Evolutionary conservation across 108 stramenopile species (phyloP), one percentile per base, ranked within the genome.

Genomic region (Skeletonema potamos): DNA sequence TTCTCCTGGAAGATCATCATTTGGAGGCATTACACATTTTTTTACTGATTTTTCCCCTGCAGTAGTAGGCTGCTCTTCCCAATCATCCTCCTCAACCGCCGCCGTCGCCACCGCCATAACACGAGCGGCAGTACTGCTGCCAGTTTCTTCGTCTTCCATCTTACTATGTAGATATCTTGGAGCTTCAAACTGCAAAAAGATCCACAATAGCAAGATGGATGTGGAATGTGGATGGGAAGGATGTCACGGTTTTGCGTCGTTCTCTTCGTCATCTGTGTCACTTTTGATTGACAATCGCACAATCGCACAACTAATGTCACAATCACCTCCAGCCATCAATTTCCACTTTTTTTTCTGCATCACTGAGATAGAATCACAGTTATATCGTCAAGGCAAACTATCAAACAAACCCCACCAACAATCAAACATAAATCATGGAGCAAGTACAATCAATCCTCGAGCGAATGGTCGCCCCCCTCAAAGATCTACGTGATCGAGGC

Each of bases 361-460:
- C 30, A 6, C 4, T 32, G 30, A n/a, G n/a, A n/a, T n/a, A n/a
- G n/a, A n/a, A n/a, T n/a, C n/a, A n/a, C n/a, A n/a, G n/a, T n/a
- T n/a, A 37, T 20, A 36, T 20, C 32, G 15, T 62, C 18, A 12
- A 30, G 24, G 36, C 33, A 37, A 34, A 37, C 17, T 3, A 61
- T 18, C 3, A 36, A 20, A n/a, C 17, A 24, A 34, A 22, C 36
- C 2, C 34, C 34, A 37, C 1, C 20, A 62, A 62, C 32, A 34
- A 41, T 17, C 28, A 36, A 24, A 37, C 29, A 30, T 2, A 59
- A 8, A 41, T 20, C 3, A 36, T 24, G 34, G 94, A 95, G 79
- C 88, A 92, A 76, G 94, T 95, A 1, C 91, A 95, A 67, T 87
- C 79, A 20, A 79, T 87, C 64, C 84, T 95, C 57, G 94, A 95